A percentile compares a stretch with the other conserved stretches of the same genome.
Evolutionary conservation across 306 rosid genomes (phyloP).

Genomic region (Medicago ruthenica): DNA sequence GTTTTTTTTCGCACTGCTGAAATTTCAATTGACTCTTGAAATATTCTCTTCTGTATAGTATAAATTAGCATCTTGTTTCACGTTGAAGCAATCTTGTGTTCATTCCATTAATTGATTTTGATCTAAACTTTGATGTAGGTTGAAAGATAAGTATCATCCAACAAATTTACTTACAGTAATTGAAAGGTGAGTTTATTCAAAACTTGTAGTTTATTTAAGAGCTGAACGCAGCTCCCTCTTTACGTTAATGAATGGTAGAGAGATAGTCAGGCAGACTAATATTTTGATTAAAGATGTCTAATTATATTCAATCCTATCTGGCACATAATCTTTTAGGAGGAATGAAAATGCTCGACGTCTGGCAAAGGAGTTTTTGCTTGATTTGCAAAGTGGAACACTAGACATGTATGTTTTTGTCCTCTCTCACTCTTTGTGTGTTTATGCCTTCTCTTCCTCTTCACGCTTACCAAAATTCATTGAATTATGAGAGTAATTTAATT

Average conservation of each 20-base stretch:
- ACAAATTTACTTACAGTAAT: conserved; percentile 84
- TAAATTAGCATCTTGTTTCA: conserved; percentile 26
- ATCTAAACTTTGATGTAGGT: conserved; percentile 56
- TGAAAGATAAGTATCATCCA: conserved; percentile 97
- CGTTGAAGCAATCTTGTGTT: conserved; percentile 49
- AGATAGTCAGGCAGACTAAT: conserved; percentile 8
- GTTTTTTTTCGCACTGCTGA: conserved; percentile 5
- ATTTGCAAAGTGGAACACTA: conserved; percentile 88
- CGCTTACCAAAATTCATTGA: conserved; percentile 17
- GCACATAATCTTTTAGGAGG: conserved; percentile 70
- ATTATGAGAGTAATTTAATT: conserved; percentile 33
- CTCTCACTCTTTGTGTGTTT: background rate
- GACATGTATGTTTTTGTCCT: conserved; percentile 68
- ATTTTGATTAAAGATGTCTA: conserved; percentile 22
- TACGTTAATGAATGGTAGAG: conserved; percentile 28
- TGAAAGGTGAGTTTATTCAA: conserved; percentile 72
- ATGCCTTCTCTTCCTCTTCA: conserved; percentile 10
- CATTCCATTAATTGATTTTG: conserved; percentile 39
- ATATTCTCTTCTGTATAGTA: conserved; percentile 4
- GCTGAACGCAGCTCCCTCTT: conserved; percentile 3
- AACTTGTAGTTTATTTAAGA: conserved; percentile 30
- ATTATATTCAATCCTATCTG: conserved; percentile 33
- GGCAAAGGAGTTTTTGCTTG: conserved; percentile 89
- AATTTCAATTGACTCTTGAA: conserved; percentile 28
- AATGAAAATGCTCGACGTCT: conserved; percentile 81